phyloP scores from a whole-genome alignment of 2,329 filamentous ascomycete species.

The Scopulariopsis brevicaulis region DNA sequence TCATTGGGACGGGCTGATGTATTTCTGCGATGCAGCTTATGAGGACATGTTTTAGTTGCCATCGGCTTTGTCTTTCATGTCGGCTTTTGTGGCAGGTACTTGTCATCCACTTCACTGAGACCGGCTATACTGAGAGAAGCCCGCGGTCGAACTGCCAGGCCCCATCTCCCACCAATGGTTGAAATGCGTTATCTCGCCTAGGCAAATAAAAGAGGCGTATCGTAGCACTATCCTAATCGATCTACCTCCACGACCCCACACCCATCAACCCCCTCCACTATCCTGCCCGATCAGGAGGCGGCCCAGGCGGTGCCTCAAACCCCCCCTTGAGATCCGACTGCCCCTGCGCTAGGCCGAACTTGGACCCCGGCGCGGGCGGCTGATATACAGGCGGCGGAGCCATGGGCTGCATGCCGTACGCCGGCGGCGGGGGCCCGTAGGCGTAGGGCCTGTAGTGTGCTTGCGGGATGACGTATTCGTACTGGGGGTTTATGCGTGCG shows the following conservation, averaged over 20 bases:
- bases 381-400: constrained; percentile 48
- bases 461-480: constrained; percentile 25
- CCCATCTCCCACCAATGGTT: too few relatives aligned
- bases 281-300: background rate
- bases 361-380: constrained; percentile 28
- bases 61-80: background rate
- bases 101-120: too few relatives aligned
- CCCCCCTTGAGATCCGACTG: constrained; percentile 15
- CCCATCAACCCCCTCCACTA: background rate
- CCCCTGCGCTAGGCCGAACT: constrained; percentile 39
- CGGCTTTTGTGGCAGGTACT: too few relatives aligned
- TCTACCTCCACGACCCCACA: background rate
- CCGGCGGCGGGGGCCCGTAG: constrained; percentile 8
- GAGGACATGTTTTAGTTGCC: background rate
- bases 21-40: background rate
- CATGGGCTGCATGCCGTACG: constrained; percentile 37
- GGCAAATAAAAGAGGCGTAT: too few relatives aligned
- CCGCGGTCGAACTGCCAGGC: too few relatives aligned
- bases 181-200: too few relatives aligned
- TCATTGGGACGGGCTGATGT: background rate
- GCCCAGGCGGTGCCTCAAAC: constrained; percentile 7
- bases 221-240: background rate
- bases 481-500: constrained; percentile 35
- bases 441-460: constrained; percentile 26
- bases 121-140: too few relatives aligned